Evolutionary conservation across 208 protist species (phyloP), one percentile per base, ranked within the genome.

Genomic region (Acanthamoeba culbertsoni): DNA sequence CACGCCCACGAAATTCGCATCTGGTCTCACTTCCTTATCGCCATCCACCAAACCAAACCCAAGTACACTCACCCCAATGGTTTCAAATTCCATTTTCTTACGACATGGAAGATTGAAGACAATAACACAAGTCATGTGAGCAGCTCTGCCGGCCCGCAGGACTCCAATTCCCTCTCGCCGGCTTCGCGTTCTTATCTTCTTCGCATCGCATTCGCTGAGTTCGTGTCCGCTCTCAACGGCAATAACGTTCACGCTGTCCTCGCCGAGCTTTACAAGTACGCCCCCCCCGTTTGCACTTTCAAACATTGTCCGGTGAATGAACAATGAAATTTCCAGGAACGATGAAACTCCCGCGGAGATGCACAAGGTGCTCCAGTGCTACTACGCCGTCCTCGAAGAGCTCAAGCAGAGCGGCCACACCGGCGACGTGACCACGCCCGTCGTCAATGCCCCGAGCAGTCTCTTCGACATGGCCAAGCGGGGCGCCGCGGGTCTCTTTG

Each of bases 241-340:
- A 89, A 89, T 37, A 89, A 93, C 88, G 37, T 82, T 42, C 88
- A 84, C 16, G 43, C 68, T 20, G 65, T 93, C 20, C 88, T 93
- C 35, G 62, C 68, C 42, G 46, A 82, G 23, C 43, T 82, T 14
- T 42, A 84, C 37, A 73, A 90, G 59, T 90, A 90, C 82, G 0
- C 16, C 75, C 28, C 42, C 7, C 23, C 16, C 42, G n/a, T 0
- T 12, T 45, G 5, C 14, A n/a, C n/a, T n/a, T n/a, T n/a, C n/a
- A n/a, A n/a, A n/a, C n/a, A n/a, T n/a, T n/a, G n/a, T n/a, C n/a
- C n/a, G n/a, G n/a, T n/a, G n/a, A n/a, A n/a, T n/a, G n/a, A n/a
- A n/a, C n/a, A n/a, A n/a, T n/a, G n/a, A n/a, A n/a, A n/a, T n/a
- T n/a, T n/a, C n/a, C 40, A 90, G 45, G 31, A 46, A 93, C 20